Percentiles rank a stretch among this genome's conserved stretches.
Evolutionary conservation across 106 monocot genomes (phyloP).

Genomic region (Cymbidium sinense): DNA sequence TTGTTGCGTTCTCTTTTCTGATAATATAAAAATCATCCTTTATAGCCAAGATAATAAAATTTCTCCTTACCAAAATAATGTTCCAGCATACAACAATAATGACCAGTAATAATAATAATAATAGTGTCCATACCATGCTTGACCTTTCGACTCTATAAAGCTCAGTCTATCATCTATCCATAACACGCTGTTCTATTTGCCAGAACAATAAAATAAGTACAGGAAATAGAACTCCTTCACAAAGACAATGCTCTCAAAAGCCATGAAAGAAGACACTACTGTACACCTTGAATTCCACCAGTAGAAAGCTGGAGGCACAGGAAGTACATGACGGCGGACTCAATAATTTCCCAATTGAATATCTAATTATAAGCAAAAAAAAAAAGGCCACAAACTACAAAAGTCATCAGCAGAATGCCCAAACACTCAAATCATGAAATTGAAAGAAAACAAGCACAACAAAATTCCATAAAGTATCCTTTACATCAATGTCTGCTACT

Average conservation of each 20-base stretch:
- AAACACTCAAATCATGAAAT: neutral
- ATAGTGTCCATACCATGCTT: too few relatives aligned
- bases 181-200: neutral
- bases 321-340: neutral
- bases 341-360: neutral
- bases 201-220: neutral
- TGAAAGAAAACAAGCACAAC: neutral
- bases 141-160: too few relatives aligned
- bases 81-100: too few relatives aligned
- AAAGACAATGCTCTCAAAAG: neutral
- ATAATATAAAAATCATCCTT: too few relatives aligned
- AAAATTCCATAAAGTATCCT: neutral
- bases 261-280: neutral
- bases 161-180: too few relatives aligned
- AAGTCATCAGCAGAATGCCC: neutral
- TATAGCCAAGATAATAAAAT: too few relatives aligned
- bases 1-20: too few relatives aligned
- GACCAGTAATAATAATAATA: too few relatives aligned
- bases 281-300: neutral
- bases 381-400: neutral
- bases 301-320: neutral
- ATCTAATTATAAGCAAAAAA: neutral
- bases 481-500: neutral
- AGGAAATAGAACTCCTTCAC: neutral
- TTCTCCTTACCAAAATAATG: too few relatives aligned